phyloP scores from a whole-genome alignment of 1,139 yeast genomes.

The Pichia sp. region DNA sequence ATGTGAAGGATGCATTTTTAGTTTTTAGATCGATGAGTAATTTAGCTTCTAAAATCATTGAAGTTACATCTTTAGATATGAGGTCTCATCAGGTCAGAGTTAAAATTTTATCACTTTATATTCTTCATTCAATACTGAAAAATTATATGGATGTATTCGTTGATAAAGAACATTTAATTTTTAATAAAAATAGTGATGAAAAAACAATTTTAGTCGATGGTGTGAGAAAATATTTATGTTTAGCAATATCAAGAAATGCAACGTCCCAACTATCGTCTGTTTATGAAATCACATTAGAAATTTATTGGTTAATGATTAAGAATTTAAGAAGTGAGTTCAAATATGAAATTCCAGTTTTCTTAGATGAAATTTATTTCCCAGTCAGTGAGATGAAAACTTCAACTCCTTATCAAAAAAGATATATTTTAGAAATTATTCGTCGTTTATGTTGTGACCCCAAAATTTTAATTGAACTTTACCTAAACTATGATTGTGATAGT shows the following conservation, averaged over 20 bases:
- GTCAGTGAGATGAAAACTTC: conserved; percentile 89
- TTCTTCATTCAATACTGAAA: conserved; percentile 78
- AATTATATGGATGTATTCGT: conserved; percentile 82
- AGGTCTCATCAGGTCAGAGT: conserved; percentile 90
- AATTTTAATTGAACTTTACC: conserved; percentile 82
- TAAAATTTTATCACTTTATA: conserved; percentile 79
- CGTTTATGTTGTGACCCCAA: conserved; percentile 85
- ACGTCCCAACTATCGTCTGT: conserved; percentile 90
- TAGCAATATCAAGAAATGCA: conserved; percentile 83
- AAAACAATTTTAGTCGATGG: conserved; percentile 68
- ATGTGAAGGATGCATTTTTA: conserved; percentile 85
- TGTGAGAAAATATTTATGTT: conserved; percentile 75
- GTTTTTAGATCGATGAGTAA: conserved; percentile 93
- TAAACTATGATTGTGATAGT: conserved; percentile 92
- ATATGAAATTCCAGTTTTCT: conserved; percentile 87
- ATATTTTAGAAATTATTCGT: conserved; percentile 70
- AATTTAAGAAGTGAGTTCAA: conserved; percentile 84
- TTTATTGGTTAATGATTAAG: conserved; percentile 82
- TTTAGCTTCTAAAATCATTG: conserved; percentile 75
- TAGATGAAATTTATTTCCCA: conserved; percentile 91
- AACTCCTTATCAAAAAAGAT: conserved; percentile 87
- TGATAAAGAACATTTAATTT: conserved; percentile 55
- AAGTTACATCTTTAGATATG: conserved; percentile 71
- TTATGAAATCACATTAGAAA: conserved; percentile 85
- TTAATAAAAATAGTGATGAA: conserved; percentile 52